Base-by-base conservation (phyloP, 768 basidiomycete species). In the Lentinula guzmanii region DNA sequence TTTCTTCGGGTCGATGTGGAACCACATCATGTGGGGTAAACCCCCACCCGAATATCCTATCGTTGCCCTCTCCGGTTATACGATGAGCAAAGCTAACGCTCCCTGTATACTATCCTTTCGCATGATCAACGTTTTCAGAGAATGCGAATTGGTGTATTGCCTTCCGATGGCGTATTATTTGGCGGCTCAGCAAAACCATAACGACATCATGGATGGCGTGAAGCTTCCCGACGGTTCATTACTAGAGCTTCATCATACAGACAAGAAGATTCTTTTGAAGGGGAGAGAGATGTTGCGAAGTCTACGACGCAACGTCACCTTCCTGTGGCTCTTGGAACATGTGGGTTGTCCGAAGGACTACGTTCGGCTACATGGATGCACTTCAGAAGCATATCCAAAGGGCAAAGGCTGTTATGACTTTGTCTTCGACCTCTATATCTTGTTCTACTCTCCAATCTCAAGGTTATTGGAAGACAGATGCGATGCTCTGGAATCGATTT, bases 91-190 rank as follows among this genome's bases (percentile, higher is more conserved):
- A 56, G 55, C 43, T 9, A 15, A 28, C 39, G 21, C 55, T 15
- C 39, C n/a, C 21, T 13, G 63, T 13, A n/a, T 39, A 6, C 66
- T 66, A 39, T 63, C 65, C 2, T 61, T 70, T 24, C 62, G 69
- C 51, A 66, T 63, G 18, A 62, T 69, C 60, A 67, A 66, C 28
- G 37, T 65, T 11, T 59, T 66, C 42, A 42, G 43, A 18, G 35
- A 62, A 51, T 68, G 58, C 46, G 54, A 65, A n/a, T 50, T 69
- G 31, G 53, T 45, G 9, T 53, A 62, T n/a, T 48, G 66, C 8
- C 39, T 66, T 11, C 71, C 68, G 7, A 64, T 67, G 62, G 67
- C 67, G 34, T 68, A 64, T 46, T 70, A 71, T 61, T 62, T 64
- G 41, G 68, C 68, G 5, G 66, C 69, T 11, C 69, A 70, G 51